These are phyloP conservation scores for Hansenula lynferdii DNA, from an alignment of 1,139 yeast species.

Conservation along the genomic window DNA sequence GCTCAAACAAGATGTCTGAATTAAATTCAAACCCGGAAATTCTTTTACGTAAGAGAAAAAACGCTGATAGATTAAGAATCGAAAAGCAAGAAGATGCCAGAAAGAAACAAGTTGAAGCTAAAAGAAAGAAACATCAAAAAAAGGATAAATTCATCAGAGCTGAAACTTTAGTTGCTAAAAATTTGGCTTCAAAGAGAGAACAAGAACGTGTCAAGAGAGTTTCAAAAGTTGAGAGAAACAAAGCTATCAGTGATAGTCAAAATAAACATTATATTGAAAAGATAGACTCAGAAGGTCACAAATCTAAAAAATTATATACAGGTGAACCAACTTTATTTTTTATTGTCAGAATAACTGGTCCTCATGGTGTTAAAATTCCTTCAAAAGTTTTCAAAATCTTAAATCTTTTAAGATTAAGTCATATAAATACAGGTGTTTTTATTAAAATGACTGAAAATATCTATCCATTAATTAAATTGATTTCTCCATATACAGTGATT, in stretches of 20 bases:
- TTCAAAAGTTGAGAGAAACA: constrained; percentile 39
- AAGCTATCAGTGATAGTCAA: constrained; percentile 15
- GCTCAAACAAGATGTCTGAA: constrained; percentile 28
- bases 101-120: constrained; percentile 38
- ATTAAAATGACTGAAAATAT: constrained; percentile 99
- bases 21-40: constrained; percentile 72
- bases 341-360: constrained; percentile 58
- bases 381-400: constrained; percentile 58
- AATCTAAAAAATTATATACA: constrained; percentile 29
- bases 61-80: constrained; percentile 65
- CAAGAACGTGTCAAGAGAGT: constrained; percentile 61
- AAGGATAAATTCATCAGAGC: constrained; percentile 61
- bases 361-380: constrained; percentile 64
- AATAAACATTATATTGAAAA: constrained; percentile 21
- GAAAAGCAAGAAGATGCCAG: constrained; percentile 50
- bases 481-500: constrained; percentile 99
- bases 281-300: constrained; percentile 29
- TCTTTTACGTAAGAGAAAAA: constrained; percentile 70
- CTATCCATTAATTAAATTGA: constrained; percentile 90
- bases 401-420: constrained; percentile 80
- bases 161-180: constrained; percentile 64
- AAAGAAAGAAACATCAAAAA: constrained; percentile 36
- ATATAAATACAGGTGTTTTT: constrained; percentile 98
- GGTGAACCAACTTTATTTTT: constrained; percentile 51
- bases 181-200: constrained; percentile 62